Conservation (phyloP, 108 stramenopile genomes). For the Fistulifera solaris region DNA sequence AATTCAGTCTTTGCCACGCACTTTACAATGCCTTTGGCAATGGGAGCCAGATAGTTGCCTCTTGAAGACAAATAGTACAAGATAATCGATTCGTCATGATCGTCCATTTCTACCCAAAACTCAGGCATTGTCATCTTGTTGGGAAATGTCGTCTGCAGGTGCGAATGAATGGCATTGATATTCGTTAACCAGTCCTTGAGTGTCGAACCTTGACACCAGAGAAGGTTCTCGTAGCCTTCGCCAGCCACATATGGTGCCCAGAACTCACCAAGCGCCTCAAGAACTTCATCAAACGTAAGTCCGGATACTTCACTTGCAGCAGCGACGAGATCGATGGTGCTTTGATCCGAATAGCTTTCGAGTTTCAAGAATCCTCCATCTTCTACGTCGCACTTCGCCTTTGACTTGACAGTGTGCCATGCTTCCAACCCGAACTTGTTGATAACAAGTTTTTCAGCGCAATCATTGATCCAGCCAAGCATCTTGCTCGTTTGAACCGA, state of each 20-base stretch:
- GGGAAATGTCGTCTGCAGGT: constrained; percentile 24
- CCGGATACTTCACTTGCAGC: constrained; percentile 15
- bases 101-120: constrained; percentile 37
- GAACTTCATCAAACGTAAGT: constrained; percentile 18
- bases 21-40: constrained; percentile 24
- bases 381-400: constrained; percentile 29
- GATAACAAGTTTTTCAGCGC: constrained; percentile 30
- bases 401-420: constrained; percentile 41
- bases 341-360: constrained; percentile 24
- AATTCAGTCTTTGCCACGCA: constrained; percentile 29
- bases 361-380: constrained; percentile 29
- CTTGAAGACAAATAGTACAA: constrained; percentile 23
- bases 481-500: constrained; percentile 6
- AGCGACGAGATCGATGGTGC: constrained; percentile 23
- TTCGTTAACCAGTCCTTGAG: constrained; percentile 29
- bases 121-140: constrained; percentile 20
- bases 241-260: constrained; percentile 21
- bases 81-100: constrained; percentile 17
- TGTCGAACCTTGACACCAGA: constrained; percentile 27
- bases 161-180: constrained; percentile 31
- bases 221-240: constrained; percentile 31
- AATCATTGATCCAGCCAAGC: constrained; percentile 41
- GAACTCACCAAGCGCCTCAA: constrained; percentile 28
- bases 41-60: constrained; percentile 19
- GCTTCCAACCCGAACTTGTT: constrained; percentile 26